These are phyloP conservation scores for Houttuynia cordata DNA, from an alignment of 164 flowering plant species.

Conservation along the genomic window DNA sequence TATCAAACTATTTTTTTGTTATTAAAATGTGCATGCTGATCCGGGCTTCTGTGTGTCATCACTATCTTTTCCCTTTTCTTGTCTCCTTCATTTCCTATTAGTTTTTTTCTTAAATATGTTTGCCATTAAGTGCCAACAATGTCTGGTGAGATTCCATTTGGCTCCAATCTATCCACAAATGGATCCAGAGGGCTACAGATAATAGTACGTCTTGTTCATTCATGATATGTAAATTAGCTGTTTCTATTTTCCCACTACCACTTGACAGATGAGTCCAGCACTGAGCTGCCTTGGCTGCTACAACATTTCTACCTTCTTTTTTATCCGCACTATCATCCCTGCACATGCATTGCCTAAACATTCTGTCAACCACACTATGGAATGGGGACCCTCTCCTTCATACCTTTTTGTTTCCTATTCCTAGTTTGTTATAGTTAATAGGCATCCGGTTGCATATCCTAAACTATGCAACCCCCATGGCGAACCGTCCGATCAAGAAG, in stretches of 20 bases:
- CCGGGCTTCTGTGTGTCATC: too few relatives aligned
- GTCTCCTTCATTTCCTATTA: too few relatives aligned
- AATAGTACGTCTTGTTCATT: conserved; percentile 3
- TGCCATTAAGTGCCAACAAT: neutral
- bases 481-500: too few relatives aligned
- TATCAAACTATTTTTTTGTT: too few relatives aligned
- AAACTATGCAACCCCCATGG: too few relatives aligned
- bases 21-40: too few relatives aligned
- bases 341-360: conserved; percentile 5
- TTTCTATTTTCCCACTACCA: conserved; percentile 1
- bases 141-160: neutral
- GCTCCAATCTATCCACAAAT: neutral
- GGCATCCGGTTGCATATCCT: too few relatives aligned
- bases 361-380: conserved; percentile 2
- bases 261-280: conserved; percentile 4
- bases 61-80: too few relatives aligned
- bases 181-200: neutral
- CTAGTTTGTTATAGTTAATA: too few relatives aligned
- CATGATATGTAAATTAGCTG: conserved; percentile 4
- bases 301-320: neutral
- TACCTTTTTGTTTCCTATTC: neutral
- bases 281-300: neutral
- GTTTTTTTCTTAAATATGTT: too few relatives aligned
- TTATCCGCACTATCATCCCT: conserved; percentile 5
- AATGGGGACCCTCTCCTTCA: neutral